phyloP scores from a whole-genome alignment of 129 eudicot species.

The Apium graveolens region DNA sequence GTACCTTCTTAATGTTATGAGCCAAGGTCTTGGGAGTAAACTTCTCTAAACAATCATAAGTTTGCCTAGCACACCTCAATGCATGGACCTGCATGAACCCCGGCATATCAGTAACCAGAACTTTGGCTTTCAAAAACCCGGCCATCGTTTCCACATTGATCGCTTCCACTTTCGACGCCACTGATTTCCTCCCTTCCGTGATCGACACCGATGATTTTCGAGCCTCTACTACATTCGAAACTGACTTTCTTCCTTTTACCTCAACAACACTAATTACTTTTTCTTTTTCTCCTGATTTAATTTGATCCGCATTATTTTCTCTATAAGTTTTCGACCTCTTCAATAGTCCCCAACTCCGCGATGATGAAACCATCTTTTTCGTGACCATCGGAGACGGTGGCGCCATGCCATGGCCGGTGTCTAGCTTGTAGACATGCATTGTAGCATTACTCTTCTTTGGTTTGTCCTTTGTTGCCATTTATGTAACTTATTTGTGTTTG shows the following conservation, averaged over 20 bases:
- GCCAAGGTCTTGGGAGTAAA: constrained; percentile 60
- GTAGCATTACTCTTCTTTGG: constrained; percentile 24
- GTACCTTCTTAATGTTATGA: constrained; percentile 68
- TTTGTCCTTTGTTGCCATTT: constrained; percentile 23
- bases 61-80: constrained; percentile 57
- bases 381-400: constrained; percentile 25
- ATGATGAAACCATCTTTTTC: constrained; percentile 24
- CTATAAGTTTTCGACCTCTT: constrained; percentile 38
- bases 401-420: constrained; percentile 24
- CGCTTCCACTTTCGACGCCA: constrained; percentile 41
- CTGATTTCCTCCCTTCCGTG: constrained; percentile 37
- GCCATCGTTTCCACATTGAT: constrained; percentile 33
- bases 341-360: constrained; percentile 26
- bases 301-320: constrained; percentile 13
- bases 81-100: constrained; percentile 91
- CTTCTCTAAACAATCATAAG: constrained; percentile 55
- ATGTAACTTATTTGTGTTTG: not conserved
- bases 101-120: constrained; percentile 80
- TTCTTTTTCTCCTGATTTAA: not conserved
- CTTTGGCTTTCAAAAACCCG: constrained; percentile 45
- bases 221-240: constrained; percentile 19
- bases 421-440: constrained; percentile 58
- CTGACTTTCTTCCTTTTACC: constrained; percentile 28
- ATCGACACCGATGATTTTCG: constrained; percentile 37
- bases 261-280: constrained; percentile 1